Percentiles rank a stretch among this genome's conserved stretches.
phyloP scores from a whole-genome alignment of 164 flowering plant genomes.

The Annona squamosa region DNA sequence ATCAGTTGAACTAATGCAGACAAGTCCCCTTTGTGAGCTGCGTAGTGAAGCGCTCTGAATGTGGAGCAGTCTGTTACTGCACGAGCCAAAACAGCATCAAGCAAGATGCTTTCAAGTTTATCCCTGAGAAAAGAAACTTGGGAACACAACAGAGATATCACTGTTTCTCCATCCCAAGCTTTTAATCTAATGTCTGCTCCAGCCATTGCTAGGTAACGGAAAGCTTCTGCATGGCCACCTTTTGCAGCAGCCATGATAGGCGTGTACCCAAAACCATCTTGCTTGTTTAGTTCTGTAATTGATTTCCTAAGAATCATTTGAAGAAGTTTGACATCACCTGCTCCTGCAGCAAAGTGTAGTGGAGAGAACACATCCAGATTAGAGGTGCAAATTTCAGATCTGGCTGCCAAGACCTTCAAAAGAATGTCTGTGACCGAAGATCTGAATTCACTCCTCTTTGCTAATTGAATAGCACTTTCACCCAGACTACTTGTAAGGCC shows the following conservation, averaged over 20 bases:
- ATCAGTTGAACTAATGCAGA: constrained; percentile 39
- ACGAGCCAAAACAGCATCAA: constrained; percentile 53
- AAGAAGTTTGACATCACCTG: constrained; percentile 45
- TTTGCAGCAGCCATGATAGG: constrained; percentile 51
- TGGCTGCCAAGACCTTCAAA: constrained; percentile 30
- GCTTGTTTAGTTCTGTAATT: constrained; percentile 34
- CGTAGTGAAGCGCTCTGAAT: constrained; percentile 62
- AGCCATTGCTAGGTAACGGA: constrained; percentile 53
- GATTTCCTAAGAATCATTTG: constrained; percentile 29
- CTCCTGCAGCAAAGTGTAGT: constrained; percentile 39
- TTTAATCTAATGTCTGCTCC: constrained; percentile 55
- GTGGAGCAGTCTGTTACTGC: constrained; percentile 36
- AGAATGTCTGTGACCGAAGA: constrained; percentile 21
- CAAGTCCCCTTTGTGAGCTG: constrained; percentile 53
- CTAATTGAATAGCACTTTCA: constrained; percentile 41
- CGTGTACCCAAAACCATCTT: constrained; percentile 53
- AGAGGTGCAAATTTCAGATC: constrained; percentile 35
- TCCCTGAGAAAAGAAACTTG: constrained; percentile 27
- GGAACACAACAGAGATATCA: constrained; percentile 31
- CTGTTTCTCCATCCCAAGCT: constrained; percentile 46
- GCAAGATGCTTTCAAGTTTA: constrained; percentile 57
- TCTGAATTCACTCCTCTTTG: constrained; percentile 31
- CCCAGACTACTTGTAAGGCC: constrained; percentile 40
- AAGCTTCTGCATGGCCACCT: constrained; percentile 58
- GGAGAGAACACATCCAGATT: constrained; percentile 42